A percentile compares a stretch with the other conserved stretches of the same genome.
These are phyloP conservation scores for Colletotrichum sp. DNA, from an alignment of 2,329 filamentous ascomycete species.

Conservation along the genomic window DNA sequence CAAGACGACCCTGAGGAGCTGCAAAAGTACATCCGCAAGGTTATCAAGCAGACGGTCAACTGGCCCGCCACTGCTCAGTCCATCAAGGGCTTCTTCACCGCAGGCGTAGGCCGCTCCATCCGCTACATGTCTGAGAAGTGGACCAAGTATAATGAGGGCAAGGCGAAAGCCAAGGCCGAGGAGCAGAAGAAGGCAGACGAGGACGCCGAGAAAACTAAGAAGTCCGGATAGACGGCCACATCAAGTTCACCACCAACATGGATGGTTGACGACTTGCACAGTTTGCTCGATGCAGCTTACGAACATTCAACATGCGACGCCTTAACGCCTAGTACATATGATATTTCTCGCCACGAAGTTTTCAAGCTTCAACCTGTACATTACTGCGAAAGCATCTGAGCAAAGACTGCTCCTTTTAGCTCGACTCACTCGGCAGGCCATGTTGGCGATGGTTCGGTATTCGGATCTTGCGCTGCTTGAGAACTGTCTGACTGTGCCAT, in stretches of 20 bases:
- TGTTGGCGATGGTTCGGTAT: not conserved
- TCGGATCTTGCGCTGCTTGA: not conserved
- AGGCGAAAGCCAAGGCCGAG: constrained; percentile 28
- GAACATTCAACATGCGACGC: not conserved
- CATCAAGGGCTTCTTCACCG: constrained; percentile 82
- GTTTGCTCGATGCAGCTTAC: not conserved
- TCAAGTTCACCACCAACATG: not conserved
- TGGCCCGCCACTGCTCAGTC: constrained; percentile 94
- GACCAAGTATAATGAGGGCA: constrained; percentile 63
- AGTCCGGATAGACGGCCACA: not conserved
- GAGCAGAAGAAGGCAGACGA: constrained; percentile 24
- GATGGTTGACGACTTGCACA: not conserved
- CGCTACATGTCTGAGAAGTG: constrained; percentile 86
- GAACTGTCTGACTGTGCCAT: not conserved
- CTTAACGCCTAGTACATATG: not conserved
- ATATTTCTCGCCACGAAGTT: not conserved
- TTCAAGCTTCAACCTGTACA: not conserved
- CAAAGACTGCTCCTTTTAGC: not conserved
- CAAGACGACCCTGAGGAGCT: constrained; percentile 70
- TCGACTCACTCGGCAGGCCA: not conserved
- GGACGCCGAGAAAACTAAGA: not conserved
- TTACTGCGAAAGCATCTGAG: not conserved
- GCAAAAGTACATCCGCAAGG: constrained; percentile 71
- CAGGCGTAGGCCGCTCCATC: constrained; percentile 71
- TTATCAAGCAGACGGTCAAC: constrained; percentile 85